A percentile compares a stretch with the other conserved stretches of the same genome.
Conservation (phyloP, 306 rosid genomes). For the Prunus campanulata region DNA sequence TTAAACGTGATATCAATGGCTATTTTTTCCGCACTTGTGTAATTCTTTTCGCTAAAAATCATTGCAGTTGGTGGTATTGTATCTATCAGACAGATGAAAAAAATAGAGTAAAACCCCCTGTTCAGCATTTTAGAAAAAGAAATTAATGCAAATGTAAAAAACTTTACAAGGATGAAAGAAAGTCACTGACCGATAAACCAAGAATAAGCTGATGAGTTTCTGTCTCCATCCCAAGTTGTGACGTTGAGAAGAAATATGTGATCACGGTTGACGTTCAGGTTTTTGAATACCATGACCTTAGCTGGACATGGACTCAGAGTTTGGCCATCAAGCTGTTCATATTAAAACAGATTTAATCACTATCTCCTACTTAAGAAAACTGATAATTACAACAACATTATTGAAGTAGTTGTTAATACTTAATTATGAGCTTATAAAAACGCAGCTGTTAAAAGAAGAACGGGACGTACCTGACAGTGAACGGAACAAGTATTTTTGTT, state of each 20-base stretch:
- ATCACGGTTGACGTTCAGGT: slow-evolving; percentile 41
- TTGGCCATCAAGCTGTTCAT: slow-evolving; percentile 56
- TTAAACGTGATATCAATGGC: slow-evolving; percentile 49
- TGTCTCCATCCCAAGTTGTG: slow-evolving; percentile 40
- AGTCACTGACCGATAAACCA: slow-evolving; percentile 61
- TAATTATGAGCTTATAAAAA: too few species aligned
- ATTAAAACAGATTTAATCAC: not conserved
- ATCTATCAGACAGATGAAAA: slow-evolving; percentile 30
- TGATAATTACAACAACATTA: too few species aligned
- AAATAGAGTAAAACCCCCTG: not conserved
- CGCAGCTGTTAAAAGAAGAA: not conserved
- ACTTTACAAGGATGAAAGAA: too few species aligned
- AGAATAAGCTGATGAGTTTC: slow-evolving; percentile 49
- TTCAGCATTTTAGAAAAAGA: not conserved
- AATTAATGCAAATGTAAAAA: too few species aligned
- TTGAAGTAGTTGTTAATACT: too few species aligned
- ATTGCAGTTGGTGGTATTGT: slow-evolving; percentile 61
- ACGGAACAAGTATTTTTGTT: slow-evolving; percentile 38
- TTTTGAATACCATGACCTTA: slow-evolving; percentile 28
- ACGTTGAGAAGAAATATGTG: slow-evolving; percentile 52
- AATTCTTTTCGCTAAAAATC: slow-evolving; percentile 35
- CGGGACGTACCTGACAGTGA: slow-evolving; percentile 38
- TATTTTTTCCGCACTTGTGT: slow-evolving; percentile 44
- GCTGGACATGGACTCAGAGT: slow-evolving; percentile 40
- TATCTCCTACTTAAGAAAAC: not conserved